phyloP scores from a whole-genome alignment of 176 grass and related monocot species.

The Triticum monococcum region DNA sequence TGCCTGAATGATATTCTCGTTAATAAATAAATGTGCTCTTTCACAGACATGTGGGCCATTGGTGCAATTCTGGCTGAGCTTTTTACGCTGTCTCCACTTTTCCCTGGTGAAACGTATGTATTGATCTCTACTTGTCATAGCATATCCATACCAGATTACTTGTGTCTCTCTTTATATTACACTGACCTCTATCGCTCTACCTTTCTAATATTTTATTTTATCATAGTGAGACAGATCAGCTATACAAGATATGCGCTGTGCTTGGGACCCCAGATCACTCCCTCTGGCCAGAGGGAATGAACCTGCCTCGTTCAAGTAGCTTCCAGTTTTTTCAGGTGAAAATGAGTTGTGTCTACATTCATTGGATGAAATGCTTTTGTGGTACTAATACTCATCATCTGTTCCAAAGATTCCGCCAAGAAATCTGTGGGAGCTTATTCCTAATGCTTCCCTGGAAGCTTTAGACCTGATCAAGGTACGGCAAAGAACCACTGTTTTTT shows the following conservation, averaged over 20 bases:
- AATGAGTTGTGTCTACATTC: conserved; percentile 6
- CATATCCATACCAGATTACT: background rate
- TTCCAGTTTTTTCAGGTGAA: conserved; percentile 79
- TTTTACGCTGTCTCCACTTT: conserved; percentile 74
- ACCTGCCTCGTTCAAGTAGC: conserved; percentile 55
- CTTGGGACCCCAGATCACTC: conserved; percentile 84
- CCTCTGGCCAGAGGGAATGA: conserved; percentile 80
- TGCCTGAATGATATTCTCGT: background rate
- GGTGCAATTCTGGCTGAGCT: conserved; percentile 95
- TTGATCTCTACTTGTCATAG: background rate
- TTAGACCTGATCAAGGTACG: conserved; percentile 84
- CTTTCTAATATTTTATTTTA: background rate
- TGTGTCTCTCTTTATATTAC: background rate
- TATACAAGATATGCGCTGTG: conserved; percentile 83
- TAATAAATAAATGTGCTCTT: conserved; percentile 8
- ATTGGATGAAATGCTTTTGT: background rate
- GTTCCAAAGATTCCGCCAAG: conserved; percentile 51
- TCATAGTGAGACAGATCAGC: conserved; percentile 77
- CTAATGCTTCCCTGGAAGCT: conserved; percentile 84
- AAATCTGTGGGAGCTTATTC: conserved; percentile 71
- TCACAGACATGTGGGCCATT: conserved; percentile 86
- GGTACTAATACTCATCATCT: conserved; percentile 28
- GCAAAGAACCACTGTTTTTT: background rate
- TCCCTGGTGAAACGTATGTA: conserved; percentile 83
- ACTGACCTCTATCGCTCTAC: background rate